These are phyloP conservation scores for Trichoderma orchidacearum DNA, from an alignment of 495 filamentous ascomycete species.

Conservation along the genomic window DNA sequence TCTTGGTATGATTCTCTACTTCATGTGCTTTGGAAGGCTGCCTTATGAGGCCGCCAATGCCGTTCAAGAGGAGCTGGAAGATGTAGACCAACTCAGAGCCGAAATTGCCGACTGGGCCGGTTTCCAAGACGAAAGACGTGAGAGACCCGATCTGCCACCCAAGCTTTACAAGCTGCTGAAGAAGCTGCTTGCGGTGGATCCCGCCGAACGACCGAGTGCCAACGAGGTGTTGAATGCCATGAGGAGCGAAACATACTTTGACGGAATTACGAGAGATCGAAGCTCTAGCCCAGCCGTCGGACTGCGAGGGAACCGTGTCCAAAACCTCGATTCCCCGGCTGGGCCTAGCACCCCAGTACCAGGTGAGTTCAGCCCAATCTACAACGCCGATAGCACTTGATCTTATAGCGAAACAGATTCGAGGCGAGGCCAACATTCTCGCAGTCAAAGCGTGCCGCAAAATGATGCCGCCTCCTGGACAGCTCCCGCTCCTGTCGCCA, in stretches of 20 bases:
- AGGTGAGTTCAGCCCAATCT: constrained; percentile 14
- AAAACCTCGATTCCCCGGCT: constrained; percentile 41
- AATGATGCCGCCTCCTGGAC: constrained; percentile 6
- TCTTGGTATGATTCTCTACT: constrained; percentile 94
- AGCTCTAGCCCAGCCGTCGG: constrained; percentile 24
- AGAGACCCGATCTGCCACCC: constrained; percentile 72
- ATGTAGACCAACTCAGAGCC: constrained; percentile 72
- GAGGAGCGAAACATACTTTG: constrained; percentile 44
- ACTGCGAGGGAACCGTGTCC: constrained; percentile 33
- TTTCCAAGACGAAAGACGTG: constrained; percentile 58
- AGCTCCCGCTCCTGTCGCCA: constrained; percentile 18
- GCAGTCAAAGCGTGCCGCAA: constrained; percentile 7
- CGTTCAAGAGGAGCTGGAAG: constrained; percentile 82
- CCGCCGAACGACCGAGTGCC: constrained; percentile 65
- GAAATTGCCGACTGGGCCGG: constrained; percentile 84
- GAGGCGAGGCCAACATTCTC: constrained; percentile 12
- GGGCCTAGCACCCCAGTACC: constrained; percentile 28
- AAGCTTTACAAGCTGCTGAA: constrained; percentile 76
- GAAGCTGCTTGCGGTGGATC: constrained; percentile 64
- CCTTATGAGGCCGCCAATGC: constrained; percentile 75
- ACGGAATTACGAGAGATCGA: constrained; percentile 16
- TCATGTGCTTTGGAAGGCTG: constrained; percentile 84
- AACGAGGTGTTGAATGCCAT: constrained; percentile 78
- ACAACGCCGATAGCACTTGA: background rate
- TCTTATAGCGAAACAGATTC: constrained; percentile 15